Conservation (phyloP, 2,329 filamentous ascomycete species). For the Knufia petricola region DNA sequence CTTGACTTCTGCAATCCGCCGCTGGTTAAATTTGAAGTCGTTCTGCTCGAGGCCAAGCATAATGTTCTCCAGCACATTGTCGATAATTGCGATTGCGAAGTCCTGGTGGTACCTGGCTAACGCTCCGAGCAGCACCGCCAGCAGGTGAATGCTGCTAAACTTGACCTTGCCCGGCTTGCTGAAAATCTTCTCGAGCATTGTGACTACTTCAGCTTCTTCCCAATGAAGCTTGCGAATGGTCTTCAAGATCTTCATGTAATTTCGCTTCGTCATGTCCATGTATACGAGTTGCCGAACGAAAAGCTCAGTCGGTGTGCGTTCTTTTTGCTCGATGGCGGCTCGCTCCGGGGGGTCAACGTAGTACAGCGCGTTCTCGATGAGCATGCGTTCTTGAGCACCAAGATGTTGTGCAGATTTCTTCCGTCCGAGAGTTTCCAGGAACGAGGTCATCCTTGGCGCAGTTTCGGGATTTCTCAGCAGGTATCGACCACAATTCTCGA, state of each 20-base stretch:
- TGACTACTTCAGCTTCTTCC: constrained; percentile 83
- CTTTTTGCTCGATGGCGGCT: constrained; percentile 91
- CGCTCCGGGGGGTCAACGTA: constrained; percentile 94
- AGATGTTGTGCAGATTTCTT: constrained; percentile 96
- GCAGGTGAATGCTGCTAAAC: constrained; percentile 89
- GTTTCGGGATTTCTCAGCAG: constrained; percentile 87
- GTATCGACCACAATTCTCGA: constrained; percentile 95
- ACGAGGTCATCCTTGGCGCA: constrained; percentile 82
- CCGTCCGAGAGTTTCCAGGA: constrained; percentile 85
- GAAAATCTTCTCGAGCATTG: constrained; percentile 78
- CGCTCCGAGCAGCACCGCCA: constrained; percentile 80
- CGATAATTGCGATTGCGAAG: constrained; percentile 84
- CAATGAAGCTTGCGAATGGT: constrained; percentile 92
- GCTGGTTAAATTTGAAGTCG: constrained; percentile 95
- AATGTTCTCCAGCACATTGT: constrained; percentile 82
- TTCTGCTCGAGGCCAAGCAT: constrained; percentile 84
- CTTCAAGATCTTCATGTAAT: constrained; percentile 86
- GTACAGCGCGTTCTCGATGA: constrained; percentile 96
- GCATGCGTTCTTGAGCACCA: constrained; percentile 91
- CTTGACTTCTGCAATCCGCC: constrained; percentile 88
- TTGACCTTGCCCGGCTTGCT: constrained; percentile 95
- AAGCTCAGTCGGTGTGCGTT: constrained; percentile 82
- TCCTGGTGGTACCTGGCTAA: constrained; percentile 85
- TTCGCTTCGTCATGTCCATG: constrained; percentile 84
- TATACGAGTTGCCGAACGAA: constrained; percentile 92